Evolutionary conservation across 768 basidiomycete species (phyloP), one percentile per base, ranked within the genome.

Genomic region (Lactarius hatsudake): DNA sequence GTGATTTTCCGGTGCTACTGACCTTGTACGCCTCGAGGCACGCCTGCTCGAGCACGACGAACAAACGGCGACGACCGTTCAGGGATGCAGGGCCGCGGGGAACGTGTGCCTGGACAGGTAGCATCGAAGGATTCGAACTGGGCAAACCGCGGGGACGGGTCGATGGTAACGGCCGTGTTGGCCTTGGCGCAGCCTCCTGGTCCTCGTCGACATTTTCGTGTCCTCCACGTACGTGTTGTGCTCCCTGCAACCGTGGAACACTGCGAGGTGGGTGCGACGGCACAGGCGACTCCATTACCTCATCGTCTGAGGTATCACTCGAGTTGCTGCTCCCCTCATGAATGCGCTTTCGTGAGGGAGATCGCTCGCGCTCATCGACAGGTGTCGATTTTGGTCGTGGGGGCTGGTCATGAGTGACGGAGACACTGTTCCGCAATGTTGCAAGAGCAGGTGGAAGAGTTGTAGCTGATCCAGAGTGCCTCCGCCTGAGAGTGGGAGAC

Each of bases 11-110:
- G 30, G 85, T 83, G 55, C 86, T 82, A 55, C 88, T 87, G 69
- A 97, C 84, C 67, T 91, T 86, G 80, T 98, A 98, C 3, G 94
- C 93, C 80, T 98, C 96, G 61, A 99, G 81, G 75, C 97, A 99
- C 0, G 97, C 96, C 74, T 96, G 90, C 75, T 93, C 92, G 54
- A 99, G 81, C 12, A 99, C 83, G 59, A 99, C 96, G 69, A 90
- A 97, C 20, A 99, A 81, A 60, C 90, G 80, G 32, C 95, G 83
- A 63, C 85, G 84, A 2, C 80, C 77, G 0, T 71, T 71, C 0
- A 83, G 79, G 12, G 81, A 79, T n/a, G 82, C 77, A 40, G 82
- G 81, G 9, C 82, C 83, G 64, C 73, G 84, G 79, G 62, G 88
- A 80, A 93, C 90, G 54, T 88, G 87, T 2, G 92, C 92, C 72